phyloP scores from a whole-genome alignment of 257 asterid species.

The Solanum infundibuliforme region DNA sequence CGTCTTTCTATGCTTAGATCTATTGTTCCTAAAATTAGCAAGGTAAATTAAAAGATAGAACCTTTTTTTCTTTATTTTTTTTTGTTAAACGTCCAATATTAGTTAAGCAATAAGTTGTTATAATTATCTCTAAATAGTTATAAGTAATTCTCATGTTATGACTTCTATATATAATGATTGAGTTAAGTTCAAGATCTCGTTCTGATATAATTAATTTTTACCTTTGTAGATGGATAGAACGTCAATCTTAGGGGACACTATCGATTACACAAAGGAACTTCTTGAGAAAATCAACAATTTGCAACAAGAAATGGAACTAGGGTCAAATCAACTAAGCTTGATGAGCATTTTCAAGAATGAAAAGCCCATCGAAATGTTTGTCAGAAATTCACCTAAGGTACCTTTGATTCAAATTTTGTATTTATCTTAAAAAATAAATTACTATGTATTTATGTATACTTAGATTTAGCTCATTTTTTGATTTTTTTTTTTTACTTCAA shows the following conservation, averaged over 20 bases:
- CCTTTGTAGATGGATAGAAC: constrained; percentile 70
- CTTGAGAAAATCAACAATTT: constrained; percentile 40
- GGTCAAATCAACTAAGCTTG: constrained; percentile 18
- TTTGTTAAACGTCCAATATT: not conserved
- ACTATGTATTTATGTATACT: not conserved
- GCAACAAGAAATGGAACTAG: constrained; percentile 42
- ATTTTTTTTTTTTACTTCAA: not conserved
- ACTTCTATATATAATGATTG: not conserved
- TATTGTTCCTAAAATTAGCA: constrained; percentile 87
- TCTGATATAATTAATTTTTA: not conserved
- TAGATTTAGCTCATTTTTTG: not conserved
- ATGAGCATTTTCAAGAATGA: constrained; percentile 38
- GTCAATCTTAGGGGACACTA: constrained; percentile 74
- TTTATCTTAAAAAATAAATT: not conserved
- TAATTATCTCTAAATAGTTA: not conserved
- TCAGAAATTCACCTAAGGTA: constrained; percentile 73
- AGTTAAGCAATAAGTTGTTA: not conserved
- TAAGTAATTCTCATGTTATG: not conserved
- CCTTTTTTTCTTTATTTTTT: not conserved
- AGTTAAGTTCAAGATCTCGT: not conserved
- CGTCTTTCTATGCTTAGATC: constrained; percentile 83
- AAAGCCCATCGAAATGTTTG: constrained; percentile 35
- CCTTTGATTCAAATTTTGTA: not conserved
- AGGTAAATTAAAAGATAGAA: constrained; percentile 9
- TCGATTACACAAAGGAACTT: constrained; percentile 74